These are phyloP conservation scores for Taphrina populina DNA, from an alignment of 1,139 yeast genomes.

Conservation along the genomic window DNA sequence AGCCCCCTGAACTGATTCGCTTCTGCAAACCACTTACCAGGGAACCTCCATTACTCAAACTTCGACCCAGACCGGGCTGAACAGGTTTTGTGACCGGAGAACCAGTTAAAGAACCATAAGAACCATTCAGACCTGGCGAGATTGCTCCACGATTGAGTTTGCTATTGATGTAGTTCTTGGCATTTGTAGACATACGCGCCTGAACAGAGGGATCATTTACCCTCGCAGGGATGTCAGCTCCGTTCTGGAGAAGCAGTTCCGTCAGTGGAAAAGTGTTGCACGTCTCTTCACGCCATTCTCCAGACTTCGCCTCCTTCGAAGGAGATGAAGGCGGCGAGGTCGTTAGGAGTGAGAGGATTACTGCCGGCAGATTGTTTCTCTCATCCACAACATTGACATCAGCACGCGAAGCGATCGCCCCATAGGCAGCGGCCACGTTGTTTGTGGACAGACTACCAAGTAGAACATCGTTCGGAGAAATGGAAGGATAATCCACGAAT, in stretches of 20 bases:
- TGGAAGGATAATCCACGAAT: constrained; percentile 44
- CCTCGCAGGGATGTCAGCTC: constrained; percentile 48
- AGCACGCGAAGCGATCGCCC: constrained; percentile 49
- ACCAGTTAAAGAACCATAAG: not conserved
- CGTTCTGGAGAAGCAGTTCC: constrained; percentile 70
- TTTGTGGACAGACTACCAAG: constrained; percentile 45
- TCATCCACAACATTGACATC: constrained; percentile 43
- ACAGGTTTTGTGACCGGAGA: constrained; percentile 1
- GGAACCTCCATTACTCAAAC: constrained; percentile 19
- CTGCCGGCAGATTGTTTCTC: constrained; percentile 21
- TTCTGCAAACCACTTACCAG: constrained; percentile 28
- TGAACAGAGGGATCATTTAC: constrained; percentile 14
- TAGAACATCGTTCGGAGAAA: constrained; percentile 45
- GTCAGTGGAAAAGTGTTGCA: constrained; percentile 59
- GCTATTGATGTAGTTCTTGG: constrained; percentile 8
- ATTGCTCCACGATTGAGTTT: constrained; percentile 2
- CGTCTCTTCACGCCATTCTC: constrained; percentile 38
- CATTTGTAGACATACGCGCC: constrained; percentile 15
- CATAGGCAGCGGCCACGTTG: constrained; percentile 44
- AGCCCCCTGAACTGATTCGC: constrained; percentile 24
- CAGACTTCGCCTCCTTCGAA: constrained; percentile 28
- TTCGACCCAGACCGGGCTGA: constrained; percentile 10
- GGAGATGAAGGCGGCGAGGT: constrained; percentile 28
- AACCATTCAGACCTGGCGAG: not conserved
- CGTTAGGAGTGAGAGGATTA: constrained; percentile 31